Percentiles rank a stretch among this genome's conserved stretches.
phyloP scores from a whole-genome alignment of 805 yeast species.

The Candida endomychidarum region DNA sequence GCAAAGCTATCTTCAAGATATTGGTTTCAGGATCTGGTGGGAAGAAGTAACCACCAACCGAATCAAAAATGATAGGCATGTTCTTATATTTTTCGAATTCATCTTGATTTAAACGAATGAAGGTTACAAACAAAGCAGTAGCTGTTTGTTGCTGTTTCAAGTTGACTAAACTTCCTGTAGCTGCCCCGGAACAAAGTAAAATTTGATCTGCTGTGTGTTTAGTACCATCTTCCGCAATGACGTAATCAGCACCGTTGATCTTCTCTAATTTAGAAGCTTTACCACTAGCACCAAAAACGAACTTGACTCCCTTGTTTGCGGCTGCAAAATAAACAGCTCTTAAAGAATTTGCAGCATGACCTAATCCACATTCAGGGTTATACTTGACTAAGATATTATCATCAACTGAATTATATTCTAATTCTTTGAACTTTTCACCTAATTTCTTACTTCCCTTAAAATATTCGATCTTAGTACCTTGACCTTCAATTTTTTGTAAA shows the following conservation, averaged over 20 bases:
- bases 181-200: conserved; percentile 38
- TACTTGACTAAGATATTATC: conserved; percentile 21
- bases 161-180: conserved; percentile 32
- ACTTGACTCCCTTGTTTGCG: conserved; percentile 13
- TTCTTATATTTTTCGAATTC: conserved; percentile 35
- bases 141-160: conserved; percentile 32
- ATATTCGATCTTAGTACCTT: conserved; percentile 26
- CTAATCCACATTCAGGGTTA: conserved; percentile 44
- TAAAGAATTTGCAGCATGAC: conserved; percentile 41
- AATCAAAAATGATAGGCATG: conserved; percentile 44
- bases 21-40: conserved; percentile 44
- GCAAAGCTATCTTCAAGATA: conserved; percentile 37
- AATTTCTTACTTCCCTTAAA: conserved; percentile 27
- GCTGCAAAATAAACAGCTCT: conserved; percentile 24
- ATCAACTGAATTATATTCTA: conserved; percentile 15
- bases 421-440: conserved; percentile 20
- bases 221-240: conserved; percentile 25
- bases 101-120: conserved; percentile 32
- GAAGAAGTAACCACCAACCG: conserved; percentile 46
- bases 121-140: conserved; percentile 36
- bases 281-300: conserved; percentile 17
- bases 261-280: conserved; percentile 9
- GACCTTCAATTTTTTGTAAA: conserved; percentile 22
- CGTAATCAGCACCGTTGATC: conserved; percentile 16
- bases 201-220: conserved; percentile 32